Percentiles rank a stretch among this genome's conserved stretches.
Conservation (phyloP, 2,329 filamentous ascomycete genomes). For the Aspergillus sp. region DNA sequence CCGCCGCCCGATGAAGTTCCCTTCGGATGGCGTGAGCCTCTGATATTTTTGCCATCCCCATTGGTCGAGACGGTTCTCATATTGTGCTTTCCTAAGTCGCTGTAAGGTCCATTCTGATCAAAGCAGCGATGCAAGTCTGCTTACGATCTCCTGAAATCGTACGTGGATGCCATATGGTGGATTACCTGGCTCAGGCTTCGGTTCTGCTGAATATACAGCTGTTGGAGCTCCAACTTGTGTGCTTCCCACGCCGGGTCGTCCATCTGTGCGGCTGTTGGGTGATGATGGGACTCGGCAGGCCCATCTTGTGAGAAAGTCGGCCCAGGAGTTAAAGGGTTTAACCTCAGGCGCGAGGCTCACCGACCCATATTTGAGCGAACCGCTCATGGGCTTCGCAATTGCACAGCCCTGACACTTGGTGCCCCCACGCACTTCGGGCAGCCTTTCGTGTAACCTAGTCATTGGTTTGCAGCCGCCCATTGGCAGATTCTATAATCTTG, state of each 20-base stretch:
- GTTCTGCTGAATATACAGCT: conserved; percentile 23
- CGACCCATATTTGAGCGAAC: too few species aligned
- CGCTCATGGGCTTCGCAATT: too few species aligned
- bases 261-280: conserved; percentile 1
- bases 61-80: neutral
- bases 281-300: too few species aligned
- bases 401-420: too few species aligned
- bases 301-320: too few species aligned
- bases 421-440: too few species aligned
- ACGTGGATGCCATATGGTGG: conserved; percentile 21
- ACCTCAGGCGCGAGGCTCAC: too few species aligned
- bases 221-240: conserved; percentile 23
- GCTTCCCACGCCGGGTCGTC: conserved; percentile 18
- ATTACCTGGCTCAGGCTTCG: conserved; percentile 15
- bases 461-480: too few species aligned
- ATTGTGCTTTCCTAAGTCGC: conserved; percentile 5
- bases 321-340: too few species aligned
- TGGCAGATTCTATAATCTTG: too few species aligned
- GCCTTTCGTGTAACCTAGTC: too few species aligned
- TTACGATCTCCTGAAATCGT: conserved; percentile 6
- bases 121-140: too few species aligned
- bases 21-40: neutral
- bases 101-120: neutral
- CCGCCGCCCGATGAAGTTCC: conserved; percentile 16
- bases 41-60: conserved; percentile 16